Evolutionary conservation across 2,329 filamentous ascomycete species (phyloP).

Genomic region (Pezicula rhizophila): DNA sequence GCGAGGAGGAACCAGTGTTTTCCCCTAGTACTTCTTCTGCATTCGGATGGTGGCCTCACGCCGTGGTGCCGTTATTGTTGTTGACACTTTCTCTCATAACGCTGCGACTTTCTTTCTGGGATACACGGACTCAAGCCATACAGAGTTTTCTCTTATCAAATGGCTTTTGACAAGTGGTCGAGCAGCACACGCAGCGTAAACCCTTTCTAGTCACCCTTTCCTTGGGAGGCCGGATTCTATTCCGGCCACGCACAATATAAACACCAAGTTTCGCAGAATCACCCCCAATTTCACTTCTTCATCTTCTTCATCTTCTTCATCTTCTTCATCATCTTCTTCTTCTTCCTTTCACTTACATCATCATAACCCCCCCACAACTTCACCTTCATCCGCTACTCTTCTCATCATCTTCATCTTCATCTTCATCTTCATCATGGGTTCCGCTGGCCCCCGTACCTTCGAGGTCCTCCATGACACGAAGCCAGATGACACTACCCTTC

Average conservation of each 20-base stretch:
- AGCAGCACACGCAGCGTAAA: background rate
- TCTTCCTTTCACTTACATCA: too few species aligned
- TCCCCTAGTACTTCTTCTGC: too few species aligned
- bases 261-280: conserved; percentile 11
- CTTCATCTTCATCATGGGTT: conserved; percentile 23
- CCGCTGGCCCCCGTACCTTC: conserved; percentile 35
- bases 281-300: conserved; percentile 6
- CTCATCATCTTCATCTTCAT: background rate
- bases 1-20: too few species aligned
- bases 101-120: too few species aligned
- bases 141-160: conserved; percentile 16
- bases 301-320: background rate
- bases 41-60: too few species aligned
- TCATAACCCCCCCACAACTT: too few species aligned
- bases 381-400: conserved; percentile 1
- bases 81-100: too few species aligned
- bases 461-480: conserved; percentile 57
- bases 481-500: conserved; percentile 56
- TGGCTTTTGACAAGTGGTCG: conserved; percentile 10
- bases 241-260: conserved; percentile 26
- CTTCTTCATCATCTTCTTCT: conserved; percentile 22
- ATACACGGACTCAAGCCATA: too few species aligned
- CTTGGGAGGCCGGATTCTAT: conserved; percentile 22
- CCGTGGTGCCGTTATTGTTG: too few species aligned
- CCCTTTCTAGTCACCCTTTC: conserved; percentile 6